Evolutionary conservation across 2,329 filamentous ascomycete species (phyloP).

Genomic region (Pseudogymnoascus sp.): DNA sequence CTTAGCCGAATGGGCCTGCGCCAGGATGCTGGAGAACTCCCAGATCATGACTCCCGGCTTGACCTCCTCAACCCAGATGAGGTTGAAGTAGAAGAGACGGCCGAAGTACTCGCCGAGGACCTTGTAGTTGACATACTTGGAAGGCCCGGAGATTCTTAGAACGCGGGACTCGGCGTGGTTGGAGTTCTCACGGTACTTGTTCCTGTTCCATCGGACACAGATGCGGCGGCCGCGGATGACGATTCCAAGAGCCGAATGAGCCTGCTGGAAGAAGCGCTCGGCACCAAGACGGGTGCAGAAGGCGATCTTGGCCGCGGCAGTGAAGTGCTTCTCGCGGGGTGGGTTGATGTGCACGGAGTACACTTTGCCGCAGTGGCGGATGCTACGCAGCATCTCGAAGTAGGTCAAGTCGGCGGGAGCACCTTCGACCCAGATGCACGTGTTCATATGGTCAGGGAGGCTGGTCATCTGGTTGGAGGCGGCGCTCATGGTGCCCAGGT

Average conservation of each 20-base stretch:
- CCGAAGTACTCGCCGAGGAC: constrained; percentile 8
- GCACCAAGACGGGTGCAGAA: constrained; percentile 12
- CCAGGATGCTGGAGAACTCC: constrained; percentile 8
- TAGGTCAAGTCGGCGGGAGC: constrained; percentile 12
- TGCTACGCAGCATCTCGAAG: constrained; percentile 15
- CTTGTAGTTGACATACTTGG: not conserved
- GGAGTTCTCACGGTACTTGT: constrained; percentile 7
- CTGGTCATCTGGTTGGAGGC: not conserved
- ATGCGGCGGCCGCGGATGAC: constrained; percentile 9
- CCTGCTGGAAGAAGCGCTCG: not conserved
- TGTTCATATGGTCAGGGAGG: constrained; percentile 17
- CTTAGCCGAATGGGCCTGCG: constrained; percentile 7
- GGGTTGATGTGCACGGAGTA: constrained; percentile 14
- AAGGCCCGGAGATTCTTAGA: constrained; percentile 11
- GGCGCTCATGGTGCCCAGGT: constrained; percentile 4
- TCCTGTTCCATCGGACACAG: constrained; percentile 12
- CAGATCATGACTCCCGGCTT: not conserved
- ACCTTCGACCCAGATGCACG: constrained; percentile 17
- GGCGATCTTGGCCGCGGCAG: constrained; percentile 16
- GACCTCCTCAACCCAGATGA: constrained; percentile 9
- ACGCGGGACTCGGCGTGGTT: constrained; percentile 12
- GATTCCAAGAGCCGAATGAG: constrained; percentile 1
- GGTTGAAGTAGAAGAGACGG: constrained; percentile 12
- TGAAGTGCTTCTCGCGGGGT: constrained; percentile 9
- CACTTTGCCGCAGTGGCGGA: constrained; percentile 16